Evolutionary conservation across 2,329 filamentous ascomycete genomes (phyloP).

Genomic region (Talaromyces sp.): DNA sequence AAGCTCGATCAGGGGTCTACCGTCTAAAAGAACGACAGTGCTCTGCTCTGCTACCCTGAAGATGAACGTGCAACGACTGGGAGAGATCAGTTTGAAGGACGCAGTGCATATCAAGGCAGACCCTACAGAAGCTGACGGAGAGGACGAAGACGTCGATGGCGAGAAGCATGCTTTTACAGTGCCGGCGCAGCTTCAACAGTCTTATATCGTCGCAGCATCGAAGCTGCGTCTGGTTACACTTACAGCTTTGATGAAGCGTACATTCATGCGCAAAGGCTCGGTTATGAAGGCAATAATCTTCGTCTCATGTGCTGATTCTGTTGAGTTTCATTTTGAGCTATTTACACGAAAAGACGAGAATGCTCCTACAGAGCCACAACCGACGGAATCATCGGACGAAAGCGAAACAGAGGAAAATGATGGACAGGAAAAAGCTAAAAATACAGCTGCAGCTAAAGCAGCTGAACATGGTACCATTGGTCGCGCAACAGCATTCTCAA

Average conservation of each 20-base stretch:
- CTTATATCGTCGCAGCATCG: slow-evolving; percentile 79
- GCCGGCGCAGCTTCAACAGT: slow-evolving; percentile 89
- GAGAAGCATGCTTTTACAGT: slow-evolving; percentile 66
- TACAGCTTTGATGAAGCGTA: slow-evolving; percentile 75
- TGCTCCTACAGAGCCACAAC: slow-evolving; percentile 25
- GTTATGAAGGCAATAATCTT: slow-evolving; percentile 98
- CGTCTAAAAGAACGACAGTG: slow-evolving; percentile 76
- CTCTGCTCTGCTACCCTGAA: slow-evolving; percentile 97
- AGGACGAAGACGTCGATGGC: slow-evolving; percentile 45
- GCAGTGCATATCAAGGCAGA: slow-evolving; percentile 80
- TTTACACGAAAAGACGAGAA: slow-evolving; percentile 51
- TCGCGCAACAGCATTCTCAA: slow-evolving; percentile 68
- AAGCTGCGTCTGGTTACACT: slow-evolving; percentile 89
- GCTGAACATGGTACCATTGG: slow-evolving; percentile 44
- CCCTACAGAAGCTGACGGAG: slow-evolving; percentile 52
- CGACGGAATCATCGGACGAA: slow-evolving; percentile 22
- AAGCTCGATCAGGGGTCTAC: slow-evolving; percentile 59
- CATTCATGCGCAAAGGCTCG: slow-evolving; percentile 82
- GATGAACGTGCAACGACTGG: slow-evolving; percentile 89
- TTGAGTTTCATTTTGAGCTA: slow-evolving; percentile 92
- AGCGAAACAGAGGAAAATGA: slow-evolving; percentile 22
- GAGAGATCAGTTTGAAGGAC: slow-evolving; percentile 92
- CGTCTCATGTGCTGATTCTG: slow-evolving; percentile 92
- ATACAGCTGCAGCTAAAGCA: slow-evolving; percentile 19
- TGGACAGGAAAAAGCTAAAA: slow-evolving; percentile 16